A percentile compares a stretch with the other conserved stretches of the same genome.
These are phyloP conservation scores for Debaryomyces sp. DNA, from an alignment of 1,139 yeast species.

Conservation along the genomic window DNA sequence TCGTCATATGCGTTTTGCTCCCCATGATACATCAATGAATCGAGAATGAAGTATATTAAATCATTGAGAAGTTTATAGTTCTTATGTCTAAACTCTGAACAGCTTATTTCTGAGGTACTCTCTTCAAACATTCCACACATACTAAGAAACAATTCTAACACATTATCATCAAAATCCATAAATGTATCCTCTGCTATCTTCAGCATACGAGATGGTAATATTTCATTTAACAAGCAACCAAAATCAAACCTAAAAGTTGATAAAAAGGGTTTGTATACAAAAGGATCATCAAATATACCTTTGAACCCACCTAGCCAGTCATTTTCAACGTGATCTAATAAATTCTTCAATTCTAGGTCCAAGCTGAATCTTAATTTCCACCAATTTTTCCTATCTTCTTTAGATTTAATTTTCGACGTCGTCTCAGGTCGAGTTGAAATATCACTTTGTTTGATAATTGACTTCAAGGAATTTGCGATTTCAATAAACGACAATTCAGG, in stretches of 20 bases:
- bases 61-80: constrained; percentile 46
- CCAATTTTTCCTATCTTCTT: constrained; percentile 71
- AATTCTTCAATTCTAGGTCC: constrained; percentile 55
- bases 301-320: constrained; percentile 84
- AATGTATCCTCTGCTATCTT: constrained; percentile 8
- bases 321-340: constrained; percentile 63
- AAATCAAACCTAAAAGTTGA: constrained; percentile 41
- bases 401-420: constrained; percentile 53
- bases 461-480: constrained; percentile 46
- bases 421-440: constrained; percentile 56
- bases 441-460: constrained; percentile 63
- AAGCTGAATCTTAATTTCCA: constrained; percentile 71
- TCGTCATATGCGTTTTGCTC: constrained; percentile 66
- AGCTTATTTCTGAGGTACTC: not conserved
- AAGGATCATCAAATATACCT: constrained; percentile 51
- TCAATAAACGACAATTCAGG: constrained; percentile 45
- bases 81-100: not conserved
- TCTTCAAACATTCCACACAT: constrained; percentile 27
- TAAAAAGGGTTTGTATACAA: constrained; percentile 17
- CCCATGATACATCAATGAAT: constrained; percentile 63
- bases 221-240: constrained; percentile 28
- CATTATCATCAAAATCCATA: constrained; percentile 50
- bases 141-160: constrained; percentile 55
- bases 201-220: constrained; percentile 41
- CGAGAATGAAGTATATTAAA: constrained; percentile 62